Evolutionary conservation across 345 rosid genomes (phyloP).

Genomic region (Eucalyptus sideroxylon): DNA sequence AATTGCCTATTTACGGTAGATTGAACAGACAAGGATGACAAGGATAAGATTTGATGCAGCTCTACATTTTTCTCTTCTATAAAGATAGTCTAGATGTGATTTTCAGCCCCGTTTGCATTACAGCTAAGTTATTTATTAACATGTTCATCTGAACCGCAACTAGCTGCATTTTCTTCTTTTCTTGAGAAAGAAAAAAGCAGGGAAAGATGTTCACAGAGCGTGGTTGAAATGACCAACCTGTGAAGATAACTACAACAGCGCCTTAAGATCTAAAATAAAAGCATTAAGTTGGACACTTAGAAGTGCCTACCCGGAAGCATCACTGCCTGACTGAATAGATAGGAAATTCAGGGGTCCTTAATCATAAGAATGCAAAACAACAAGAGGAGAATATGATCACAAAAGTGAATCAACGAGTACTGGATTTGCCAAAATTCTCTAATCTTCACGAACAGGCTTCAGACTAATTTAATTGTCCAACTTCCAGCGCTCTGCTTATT

Average conservation of each 20-base stretch:
- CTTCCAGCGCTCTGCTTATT: slow-evolving; percentile 36
- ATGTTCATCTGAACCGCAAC: background rate
- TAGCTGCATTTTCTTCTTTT: background rate
- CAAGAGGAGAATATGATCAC: background rate
- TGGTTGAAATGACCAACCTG: background rate
- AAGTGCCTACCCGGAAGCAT: background rate
- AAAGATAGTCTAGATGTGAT: background rate
- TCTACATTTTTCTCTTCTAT: background rate
- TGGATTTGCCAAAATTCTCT: background rate
- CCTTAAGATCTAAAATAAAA: background rate
- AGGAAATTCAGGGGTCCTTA: background rate
- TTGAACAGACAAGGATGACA: background rate
- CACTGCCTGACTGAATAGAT: background rate
- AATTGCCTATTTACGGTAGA: background rate
- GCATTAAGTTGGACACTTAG: background rate
- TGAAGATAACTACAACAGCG: background rate
- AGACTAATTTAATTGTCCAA: background rate
- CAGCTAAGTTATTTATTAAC: background rate
- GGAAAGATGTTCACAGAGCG: background rate
- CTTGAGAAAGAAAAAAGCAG: background rate
- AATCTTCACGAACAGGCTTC: background rate
- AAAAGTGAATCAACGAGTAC: background rate
- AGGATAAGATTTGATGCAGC: background rate
- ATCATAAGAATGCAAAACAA: background rate
- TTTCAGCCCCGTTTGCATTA: background rate